phyloP scores from a whole-genome alignment of 2,329 filamentous ascomycete species.

The Colletotrichum caudatum region DNA sequence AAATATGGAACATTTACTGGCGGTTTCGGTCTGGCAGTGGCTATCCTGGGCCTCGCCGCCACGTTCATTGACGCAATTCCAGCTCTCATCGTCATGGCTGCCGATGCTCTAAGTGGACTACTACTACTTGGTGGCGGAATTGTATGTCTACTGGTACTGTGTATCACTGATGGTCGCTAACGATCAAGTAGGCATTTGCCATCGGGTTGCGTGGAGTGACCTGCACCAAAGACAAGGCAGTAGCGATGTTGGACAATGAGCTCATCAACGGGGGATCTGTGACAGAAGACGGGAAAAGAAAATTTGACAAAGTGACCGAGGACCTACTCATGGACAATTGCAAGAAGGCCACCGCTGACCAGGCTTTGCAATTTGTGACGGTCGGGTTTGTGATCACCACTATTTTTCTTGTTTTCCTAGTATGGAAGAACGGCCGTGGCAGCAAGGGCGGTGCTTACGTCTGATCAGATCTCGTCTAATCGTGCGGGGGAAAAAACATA shows the following conservation, averaged over 20 bases:
- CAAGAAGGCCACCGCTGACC: constrained; percentile 28
- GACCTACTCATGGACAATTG: constrained; percentile 15
- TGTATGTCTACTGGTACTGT: constrained; percentile 11
- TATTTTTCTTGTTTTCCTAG: constrained; percentile 26
- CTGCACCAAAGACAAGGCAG: neutral
- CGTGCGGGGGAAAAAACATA: too few relatives aligned
- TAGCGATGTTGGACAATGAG: neutral
- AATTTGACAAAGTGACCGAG: neutral
- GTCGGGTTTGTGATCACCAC: constrained; percentile 24
- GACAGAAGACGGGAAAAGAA: neutral
- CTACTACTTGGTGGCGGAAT: constrained; percentile 38
- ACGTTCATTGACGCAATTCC: constrained; percentile 37
- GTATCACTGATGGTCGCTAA: neutral
- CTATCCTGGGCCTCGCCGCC: constrained; percentile 10
- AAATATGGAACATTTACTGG: constrained; percentile 36
- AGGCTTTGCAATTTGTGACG: constrained; percentile 39
- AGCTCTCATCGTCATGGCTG: constrained; percentile 23
- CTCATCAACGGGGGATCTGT: constrained; percentile 24
- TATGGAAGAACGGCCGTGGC: constrained; percentile 29
- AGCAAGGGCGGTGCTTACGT: constrained; percentile 1
- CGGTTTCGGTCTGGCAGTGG: constrained; percentile 32
- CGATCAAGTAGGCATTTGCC: constrained; percentile 17
- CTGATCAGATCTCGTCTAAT: neutral
- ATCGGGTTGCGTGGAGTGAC: constrained; percentile 28
- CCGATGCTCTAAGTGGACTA: constrained; percentile 31